Evolutionary conservation across 1,284 basidiomycete genomes (phyloP), one percentile per base, ranked within the genome.

Genomic region (Leucoagaricus sp.): DNA sequence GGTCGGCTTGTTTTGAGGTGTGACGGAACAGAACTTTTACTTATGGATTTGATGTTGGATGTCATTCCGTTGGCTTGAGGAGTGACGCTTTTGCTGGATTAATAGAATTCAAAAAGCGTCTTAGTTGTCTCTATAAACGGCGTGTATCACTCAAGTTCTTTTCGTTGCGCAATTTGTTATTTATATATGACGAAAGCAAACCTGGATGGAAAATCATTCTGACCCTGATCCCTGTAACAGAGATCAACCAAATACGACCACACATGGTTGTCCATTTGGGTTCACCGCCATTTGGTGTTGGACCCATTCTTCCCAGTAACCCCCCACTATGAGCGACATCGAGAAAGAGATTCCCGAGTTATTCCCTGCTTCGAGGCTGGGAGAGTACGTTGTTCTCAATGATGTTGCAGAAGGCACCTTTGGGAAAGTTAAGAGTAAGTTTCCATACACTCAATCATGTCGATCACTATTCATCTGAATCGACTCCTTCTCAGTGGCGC

Each of bases 381-480:
- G 90, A 53, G 87, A 91, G 72, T 93, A 93, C 72, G 86, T 80
- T 21, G 85, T 93, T 59, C 78, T 85, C 48, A 74, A 80, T 58
- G 87, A 91, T 68, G 91, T 92, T 62, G 91, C 89, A 50, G 89
- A 91, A 59, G 96, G 96, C 17, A 96, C 93, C 12, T 99, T 98
- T 74, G 96, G 96, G 58, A 98, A 98, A 74, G 96, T 99, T 69
- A 98, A 98, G 80, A 91, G 95, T 96, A 72, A 73, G 93, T 81
- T 47, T 45, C 21, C n/a, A 26, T 49, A 48, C 54, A 60, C 58
- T 57, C 31, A 55, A 44, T 51, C 47, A 51, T 28, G 15, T 49
- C 4, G 28, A 29, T 45, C 45, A 45, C 47, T 45, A 52, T 52
- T 58, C 53, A 59, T 40, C 55, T 65, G 64, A 61, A 64, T 60